Conservation (phyloP, 106 monocot genomes). For the Phalaenopsis aphrodite region DNA sequence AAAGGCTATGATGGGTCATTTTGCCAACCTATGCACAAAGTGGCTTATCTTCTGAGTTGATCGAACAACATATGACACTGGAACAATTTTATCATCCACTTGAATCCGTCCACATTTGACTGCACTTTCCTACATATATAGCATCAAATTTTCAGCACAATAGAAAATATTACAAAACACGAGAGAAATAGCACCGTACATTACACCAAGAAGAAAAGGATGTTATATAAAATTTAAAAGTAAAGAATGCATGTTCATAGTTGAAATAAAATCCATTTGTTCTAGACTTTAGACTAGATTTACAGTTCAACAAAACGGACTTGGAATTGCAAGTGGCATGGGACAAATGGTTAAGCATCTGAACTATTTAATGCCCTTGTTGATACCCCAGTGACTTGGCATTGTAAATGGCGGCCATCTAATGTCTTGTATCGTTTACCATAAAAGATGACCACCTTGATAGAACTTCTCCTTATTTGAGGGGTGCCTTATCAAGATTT, state of each 20-base stretch:
- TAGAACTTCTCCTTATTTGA: not conserved
- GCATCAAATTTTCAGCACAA: not conserved
- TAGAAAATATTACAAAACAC: not conserved
- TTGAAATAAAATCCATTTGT: not conserved
- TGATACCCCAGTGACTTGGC: not conserved
- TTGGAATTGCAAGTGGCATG: not conserved
- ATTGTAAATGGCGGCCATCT: not conserved
- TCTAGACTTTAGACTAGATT: not conserved
- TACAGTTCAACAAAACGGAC: not conserved
- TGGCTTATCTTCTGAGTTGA: constrained; percentile 83
- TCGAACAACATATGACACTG: constrained; percentile 52
- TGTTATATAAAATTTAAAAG: not conserved
- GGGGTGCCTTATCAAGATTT: not conserved
- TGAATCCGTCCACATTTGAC: constrained; percentile 86
- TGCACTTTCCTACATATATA: constrained; percentile 47
- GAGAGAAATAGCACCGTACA: not conserved
- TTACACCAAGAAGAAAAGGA: not conserved
- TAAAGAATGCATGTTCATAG: not conserved
- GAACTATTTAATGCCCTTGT: not conserved
- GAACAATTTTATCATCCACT: constrained; percentile 72
- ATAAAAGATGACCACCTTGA: not conserved
- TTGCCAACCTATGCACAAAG: constrained; percentile 81
- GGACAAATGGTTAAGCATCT: not conserved
- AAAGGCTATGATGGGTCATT: not conserved
- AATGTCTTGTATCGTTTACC: not conserved